Evolutionary conservation across 805 yeast genomes (phyloP).

Genomic region (Wickerhamomyces subpelliculosus): DNA sequence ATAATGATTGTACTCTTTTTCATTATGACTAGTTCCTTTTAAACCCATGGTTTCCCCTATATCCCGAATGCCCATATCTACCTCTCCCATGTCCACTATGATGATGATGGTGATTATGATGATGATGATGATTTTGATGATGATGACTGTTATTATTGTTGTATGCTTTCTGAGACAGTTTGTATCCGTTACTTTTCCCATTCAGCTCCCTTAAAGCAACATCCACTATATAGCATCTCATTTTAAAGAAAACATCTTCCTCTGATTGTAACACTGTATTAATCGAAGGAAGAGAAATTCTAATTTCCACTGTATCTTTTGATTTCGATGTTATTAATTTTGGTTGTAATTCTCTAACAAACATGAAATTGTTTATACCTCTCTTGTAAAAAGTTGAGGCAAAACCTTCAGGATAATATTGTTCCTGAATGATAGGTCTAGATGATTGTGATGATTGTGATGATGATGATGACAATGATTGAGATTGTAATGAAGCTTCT

Average conservation of each 20-base stretch:
- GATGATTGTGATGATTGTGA: neutral
- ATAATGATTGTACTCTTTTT: too few relatives aligned
- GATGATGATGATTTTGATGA: too few relatives aligned
- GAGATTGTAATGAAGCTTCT: neutral
- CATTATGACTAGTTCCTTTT: too few relatives aligned
- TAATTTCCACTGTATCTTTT: conserved; percentile 32
- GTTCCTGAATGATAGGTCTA: conserved; percentile 7
- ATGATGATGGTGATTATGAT: too few relatives aligned
- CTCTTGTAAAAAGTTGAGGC: conserved; percentile 42
- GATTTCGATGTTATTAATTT: conserved; percentile 35
- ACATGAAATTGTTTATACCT: conserved; percentile 43
- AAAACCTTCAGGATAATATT: conserved; percentile 38
- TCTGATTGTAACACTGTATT: conserved; percentile 19
- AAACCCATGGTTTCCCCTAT: too few relatives aligned
- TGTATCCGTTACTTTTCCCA: conserved; percentile 19
- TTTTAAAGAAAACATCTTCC: conserved; percentile 20
- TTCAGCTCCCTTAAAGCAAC: conserved; percentile 37
- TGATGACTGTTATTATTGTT: neutral
- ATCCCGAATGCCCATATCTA: too few relatives aligned
- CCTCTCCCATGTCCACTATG: neutral
- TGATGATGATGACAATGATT: neutral
- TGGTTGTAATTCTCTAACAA: conserved; percentile 42
- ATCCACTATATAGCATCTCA: conserved; percentile 34
- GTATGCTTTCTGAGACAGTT: neutral
- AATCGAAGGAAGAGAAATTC: conserved; percentile 33